phyloP scores from a whole-genome alignment of 75 land plant genomes.

The Cryptomeria japonica region DNA sequence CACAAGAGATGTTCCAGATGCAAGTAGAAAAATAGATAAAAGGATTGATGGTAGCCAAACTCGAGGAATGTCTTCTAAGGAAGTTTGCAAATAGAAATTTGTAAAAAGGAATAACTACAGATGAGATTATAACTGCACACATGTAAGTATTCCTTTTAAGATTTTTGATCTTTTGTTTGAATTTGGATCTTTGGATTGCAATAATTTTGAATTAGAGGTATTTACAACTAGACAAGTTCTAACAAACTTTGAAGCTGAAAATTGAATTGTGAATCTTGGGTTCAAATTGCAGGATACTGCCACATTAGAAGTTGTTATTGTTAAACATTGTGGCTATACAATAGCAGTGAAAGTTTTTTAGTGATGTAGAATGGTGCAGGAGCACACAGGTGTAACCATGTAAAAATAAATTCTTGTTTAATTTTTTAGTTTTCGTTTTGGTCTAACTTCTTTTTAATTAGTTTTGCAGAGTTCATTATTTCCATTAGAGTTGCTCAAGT shows the following conservation, averaged over 20 bases:
- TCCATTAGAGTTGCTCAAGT: too few species aligned
- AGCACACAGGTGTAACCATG: too few species aligned
- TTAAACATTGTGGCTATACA: constrained; percentile 82
- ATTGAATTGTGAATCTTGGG: constrained; percentile 1
- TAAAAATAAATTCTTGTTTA: too few species aligned
- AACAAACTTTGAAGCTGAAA: background rate
- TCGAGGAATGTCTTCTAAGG: constrained; percentile 40
- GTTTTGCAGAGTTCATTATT: too few species aligned
- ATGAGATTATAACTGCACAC: constrained; percentile 93
- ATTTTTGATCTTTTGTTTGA: background rate
- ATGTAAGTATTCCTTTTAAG: constrained; percentile 48
- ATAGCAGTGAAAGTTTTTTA: constrained; percentile 75
- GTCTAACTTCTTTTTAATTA: too few species aligned
- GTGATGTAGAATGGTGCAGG: constrained; percentile 31
- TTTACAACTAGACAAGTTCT: background rate
- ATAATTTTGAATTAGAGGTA: background rate
- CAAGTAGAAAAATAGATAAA: constrained; percentile 59
- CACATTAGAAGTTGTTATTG: constrained; percentile 77
- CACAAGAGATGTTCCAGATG: constrained; percentile 61
- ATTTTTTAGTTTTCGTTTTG: too few species aligned
- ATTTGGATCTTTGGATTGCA: background rate
- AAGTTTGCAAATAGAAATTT: constrained; percentile 73
- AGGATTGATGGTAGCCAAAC: constrained; percentile 65
- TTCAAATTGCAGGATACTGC: constrained; percentile 68
- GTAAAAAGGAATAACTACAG: constrained; percentile 96